A percentile compares a stretch with the other conserved stretches of the same genome.
These are phyloP conservation scores for Tricholoma terreum DNA, from an alignment of 768 basidiomycete genomes.

Conservation along the genomic window DNA sequence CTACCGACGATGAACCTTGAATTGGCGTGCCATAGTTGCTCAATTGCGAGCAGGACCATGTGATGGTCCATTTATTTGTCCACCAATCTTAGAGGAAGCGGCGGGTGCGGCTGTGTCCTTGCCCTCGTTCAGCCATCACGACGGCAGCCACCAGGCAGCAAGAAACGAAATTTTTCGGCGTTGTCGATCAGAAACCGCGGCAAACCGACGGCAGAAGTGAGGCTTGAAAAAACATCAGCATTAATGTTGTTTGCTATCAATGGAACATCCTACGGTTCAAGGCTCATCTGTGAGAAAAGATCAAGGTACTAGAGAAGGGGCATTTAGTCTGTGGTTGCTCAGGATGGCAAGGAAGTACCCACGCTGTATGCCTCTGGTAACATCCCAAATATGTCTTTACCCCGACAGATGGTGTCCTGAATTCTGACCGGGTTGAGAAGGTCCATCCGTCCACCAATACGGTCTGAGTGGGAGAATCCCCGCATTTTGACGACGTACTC, in stretches of 20 bases:
- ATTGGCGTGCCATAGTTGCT: not conserved
- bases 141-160: conserved; percentile 53
- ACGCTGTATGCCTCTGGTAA: conserved; percentile 60
- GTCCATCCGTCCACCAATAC: conserved; percentile 46
- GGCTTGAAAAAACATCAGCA: conserved; percentile 16
- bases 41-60: not conserved
- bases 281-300: conserved; percentile 49
- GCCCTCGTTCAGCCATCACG: conserved; percentile 22
- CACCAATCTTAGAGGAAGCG: not conserved
- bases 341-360: conserved; percentile 18
- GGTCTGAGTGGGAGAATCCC: conserved; percentile 61
- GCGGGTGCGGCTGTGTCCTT: not conserved
- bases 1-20: not conserved
- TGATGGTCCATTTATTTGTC: not conserved
- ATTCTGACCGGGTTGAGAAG: conserved; percentile 50
- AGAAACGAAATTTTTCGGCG: conserved; percentile 46
- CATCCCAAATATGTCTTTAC: conserved; percentile 65
- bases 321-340: conserved; percentile 1
- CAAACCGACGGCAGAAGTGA: conserved; percentile 48
- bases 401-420: conserved; percentile 55
- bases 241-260: not conserved
- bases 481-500: conserved; percentile 61
- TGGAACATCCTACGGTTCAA: conserved; percentile 42
- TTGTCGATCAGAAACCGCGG: conserved; percentile 52
- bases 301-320: conserved; percentile 43